Evolutionary conservation across 2,329 filamentous ascomycete genomes (phyloP).

Genomic region (Fonsecaea erecta): DNA sequence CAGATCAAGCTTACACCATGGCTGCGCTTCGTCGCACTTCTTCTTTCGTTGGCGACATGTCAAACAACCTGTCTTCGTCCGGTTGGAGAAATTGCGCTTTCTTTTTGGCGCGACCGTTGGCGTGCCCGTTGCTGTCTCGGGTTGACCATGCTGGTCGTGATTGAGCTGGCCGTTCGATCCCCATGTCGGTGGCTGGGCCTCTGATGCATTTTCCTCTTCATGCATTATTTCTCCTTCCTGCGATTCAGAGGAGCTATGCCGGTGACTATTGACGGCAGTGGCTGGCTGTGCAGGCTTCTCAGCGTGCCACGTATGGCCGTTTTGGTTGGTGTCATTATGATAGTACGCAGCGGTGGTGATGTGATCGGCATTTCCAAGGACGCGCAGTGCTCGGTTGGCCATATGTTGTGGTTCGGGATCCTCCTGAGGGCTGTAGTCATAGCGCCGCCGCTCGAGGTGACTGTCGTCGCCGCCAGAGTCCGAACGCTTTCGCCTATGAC

Average conservation of each 20-base stretch:
- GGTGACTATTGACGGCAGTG: constrained; percentile 36
- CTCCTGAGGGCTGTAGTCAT: constrained; percentile 22
- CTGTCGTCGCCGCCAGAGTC: constrained; percentile 8
- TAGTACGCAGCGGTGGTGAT: constrained; percentile 22
- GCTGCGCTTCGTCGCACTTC: constrained; percentile 95
- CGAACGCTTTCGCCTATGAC: constrained; percentile 29
- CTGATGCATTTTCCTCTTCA: constrained; percentile 53
- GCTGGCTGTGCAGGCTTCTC: constrained; percentile 13
- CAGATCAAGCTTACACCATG: constrained; percentile 72
- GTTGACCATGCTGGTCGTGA: constrained; percentile 39
- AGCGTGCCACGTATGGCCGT: constrained; percentile 29
- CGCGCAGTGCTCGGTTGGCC: constrained; percentile 36
- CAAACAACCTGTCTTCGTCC: constrained; percentile 93
- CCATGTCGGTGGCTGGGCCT: constrained; percentile 43
- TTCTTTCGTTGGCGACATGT: constrained; percentile 93
- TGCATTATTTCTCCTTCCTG: constrained; percentile 59
- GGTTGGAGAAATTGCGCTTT: constrained; percentile 76
- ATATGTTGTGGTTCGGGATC: constrained; percentile 32
- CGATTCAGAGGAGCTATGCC: constrained; percentile 54
- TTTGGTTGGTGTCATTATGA: constrained; percentile 18
- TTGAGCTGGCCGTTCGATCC: constrained; percentile 40
- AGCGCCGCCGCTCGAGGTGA: constrained; percentile 17
- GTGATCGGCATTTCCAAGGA: constrained; percentile 28
- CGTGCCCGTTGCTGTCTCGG: constrained; percentile 40
- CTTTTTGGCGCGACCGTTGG: constrained; percentile 48